Evolutionary conservation across 139 green algal species (phyloP).

Genomic region (Tetradesmus obliquus): DNA sequence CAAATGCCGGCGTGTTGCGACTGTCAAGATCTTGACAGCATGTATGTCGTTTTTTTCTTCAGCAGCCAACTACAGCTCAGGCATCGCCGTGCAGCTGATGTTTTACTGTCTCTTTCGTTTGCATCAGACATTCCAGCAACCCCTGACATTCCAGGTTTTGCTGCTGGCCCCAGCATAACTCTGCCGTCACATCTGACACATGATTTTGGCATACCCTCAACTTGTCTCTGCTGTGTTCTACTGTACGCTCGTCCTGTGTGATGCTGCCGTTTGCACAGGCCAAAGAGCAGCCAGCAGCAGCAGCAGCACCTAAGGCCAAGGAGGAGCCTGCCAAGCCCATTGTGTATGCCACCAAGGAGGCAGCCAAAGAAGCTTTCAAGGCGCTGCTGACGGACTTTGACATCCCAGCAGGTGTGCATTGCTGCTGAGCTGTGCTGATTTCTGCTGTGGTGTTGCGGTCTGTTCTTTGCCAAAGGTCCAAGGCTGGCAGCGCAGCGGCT

Average conservation of each 20-base stretch:
- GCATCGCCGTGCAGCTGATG: neutral
- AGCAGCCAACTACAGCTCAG: neutral
- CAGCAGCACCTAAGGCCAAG: neutral
- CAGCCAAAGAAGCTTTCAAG: constrained; percentile 92
- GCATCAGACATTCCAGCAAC: no score
- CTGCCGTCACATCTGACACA: no score
- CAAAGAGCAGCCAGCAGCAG: constrained; percentile 67
- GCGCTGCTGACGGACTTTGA: constrained; percentile 70
- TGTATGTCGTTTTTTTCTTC: neutral
- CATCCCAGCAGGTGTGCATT: neutral
- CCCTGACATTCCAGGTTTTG: no score
- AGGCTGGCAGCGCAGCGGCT: neutral
- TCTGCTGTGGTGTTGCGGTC: neutral
- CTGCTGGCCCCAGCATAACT: no score
- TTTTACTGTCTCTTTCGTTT: no score
- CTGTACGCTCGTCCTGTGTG: neutral
- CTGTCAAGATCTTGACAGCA: neutral
- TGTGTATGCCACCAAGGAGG: constrained; percentile 58
- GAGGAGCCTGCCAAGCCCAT: constrained; percentile 16
- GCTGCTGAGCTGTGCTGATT: neutral
- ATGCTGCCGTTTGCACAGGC: neutral
- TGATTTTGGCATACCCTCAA: no score
- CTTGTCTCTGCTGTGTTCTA: neutral
- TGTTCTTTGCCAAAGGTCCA: neutral
- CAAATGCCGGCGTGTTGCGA: neutral